Evolutionary conservation across 768 basidiomycete genomes (phyloP), one percentile per base, ranked within the genome.

Genomic region (Collybiopsis luxurians): DNA sequence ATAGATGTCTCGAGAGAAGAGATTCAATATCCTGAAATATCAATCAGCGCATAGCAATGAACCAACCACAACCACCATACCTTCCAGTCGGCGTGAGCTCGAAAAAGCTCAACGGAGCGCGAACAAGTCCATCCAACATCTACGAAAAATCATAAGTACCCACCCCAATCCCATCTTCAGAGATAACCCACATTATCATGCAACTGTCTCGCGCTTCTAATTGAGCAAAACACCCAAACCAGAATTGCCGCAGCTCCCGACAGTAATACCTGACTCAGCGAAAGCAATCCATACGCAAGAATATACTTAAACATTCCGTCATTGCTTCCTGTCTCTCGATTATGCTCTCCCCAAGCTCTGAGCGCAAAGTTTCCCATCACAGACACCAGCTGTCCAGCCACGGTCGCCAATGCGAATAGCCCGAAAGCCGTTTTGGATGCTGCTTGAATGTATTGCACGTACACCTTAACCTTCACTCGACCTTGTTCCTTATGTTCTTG

Each of bases 1-100:
- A 64, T 90, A 92, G 15, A 82, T 85, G 63, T 98, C 96, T 2
- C 93, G 84, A 2, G 92, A 92, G 71, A 98, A 98, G 26, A 97
- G 69, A 70, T 97, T 98, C 51, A 98, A 67, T 53, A 95, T 89
- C 9, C 93, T 90, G 54, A 12, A 31, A 46, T 24, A 31, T 21
- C 4, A 43, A 55, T 34, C 5, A 21, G 19, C 4, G 36, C 4
- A 9, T 9, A 31, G 56, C 15, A 61, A 39, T 26, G 24, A 36
- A 19, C 12, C 6, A 19, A 11, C 1, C 24, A 51, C n/a, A 19
- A 12, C 10, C 24, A 34, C 59, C 78, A 49, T 62, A 89, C 89
- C 89, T 81, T 61, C 93, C 93, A 15, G 83, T 86, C 1, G 94
- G 95, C 0, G 94, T 97, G 53, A 79, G 71, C 69, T 97, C 95